These are phyloP conservation scores for Ogataea chonburiensis DNA, from an alignment of 805 yeast species.

Conservation along the genomic window DNA sequence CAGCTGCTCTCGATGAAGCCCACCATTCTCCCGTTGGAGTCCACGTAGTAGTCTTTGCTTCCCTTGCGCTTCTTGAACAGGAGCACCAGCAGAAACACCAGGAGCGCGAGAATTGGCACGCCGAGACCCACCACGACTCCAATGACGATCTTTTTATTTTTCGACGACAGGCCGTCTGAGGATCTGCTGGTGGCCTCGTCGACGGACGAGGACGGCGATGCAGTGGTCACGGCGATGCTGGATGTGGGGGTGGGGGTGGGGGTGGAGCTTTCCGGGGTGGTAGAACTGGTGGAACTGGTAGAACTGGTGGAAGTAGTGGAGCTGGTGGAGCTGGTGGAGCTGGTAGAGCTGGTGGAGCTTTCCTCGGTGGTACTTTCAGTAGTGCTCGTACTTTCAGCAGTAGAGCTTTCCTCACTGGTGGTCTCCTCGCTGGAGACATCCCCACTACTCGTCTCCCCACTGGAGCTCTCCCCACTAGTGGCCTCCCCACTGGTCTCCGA, in stretches of 20 bases:
- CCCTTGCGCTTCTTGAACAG: constrained; percentile 21
- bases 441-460: too few relatives aligned
- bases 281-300: constrained; percentile 3
- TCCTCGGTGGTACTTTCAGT: not conserved
- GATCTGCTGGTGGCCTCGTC: constrained; percentile 6
- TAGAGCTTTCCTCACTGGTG: not conserved
- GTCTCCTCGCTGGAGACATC: not conserved
- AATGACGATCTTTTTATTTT: constrained; percentile 53
- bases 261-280: constrained; percentile 7
- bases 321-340: constrained; percentile 5
- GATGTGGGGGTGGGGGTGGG: constrained; percentile 9
- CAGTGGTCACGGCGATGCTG: constrained; percentile 15
- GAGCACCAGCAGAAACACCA: constrained; percentile 15
- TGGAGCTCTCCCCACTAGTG: too few relatives aligned
- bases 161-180: constrained; percentile 45
- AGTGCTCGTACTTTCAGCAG: not conserved
- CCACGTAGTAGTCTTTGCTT: constrained; percentile 31
- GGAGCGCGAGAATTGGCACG: constrained; percentile 50
- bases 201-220: constrained; percentile 31
- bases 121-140: constrained; percentile 76
- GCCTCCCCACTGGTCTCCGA: too few relatives aligned
- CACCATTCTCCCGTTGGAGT: constrained; percentile 34
- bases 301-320: constrained; percentile 2
- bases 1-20: constrained; percentile 31
- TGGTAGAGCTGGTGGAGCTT: not conserved